Evolutionary conservation across 2,329 filamentous ascomycete genomes (phyloP), one percentile per base, ranked within the genome.

Genomic region (Zalaria sp.): DNA sequence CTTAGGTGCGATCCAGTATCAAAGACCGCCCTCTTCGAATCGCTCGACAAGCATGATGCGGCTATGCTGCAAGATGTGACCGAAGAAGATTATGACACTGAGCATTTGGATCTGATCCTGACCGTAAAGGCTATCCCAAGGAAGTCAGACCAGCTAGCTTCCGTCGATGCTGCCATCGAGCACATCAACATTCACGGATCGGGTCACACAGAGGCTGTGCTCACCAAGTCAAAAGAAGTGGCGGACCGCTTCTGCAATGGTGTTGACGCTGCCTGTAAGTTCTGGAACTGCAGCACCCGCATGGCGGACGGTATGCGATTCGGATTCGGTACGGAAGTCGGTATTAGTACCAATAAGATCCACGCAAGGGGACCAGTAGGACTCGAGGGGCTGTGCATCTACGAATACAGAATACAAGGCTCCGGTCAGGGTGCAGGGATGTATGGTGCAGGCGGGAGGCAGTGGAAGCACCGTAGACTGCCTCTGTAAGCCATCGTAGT

Each of bases 261-360:
- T 44, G 77, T 96, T 39, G 91, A 96, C 64, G 85, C 86, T 27
- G 83, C 87, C 0, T 89, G 88, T 40, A 88, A 89, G 11, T 98
- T 93, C 71, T 95, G 89, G 87, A 98, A 98, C 59, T 84, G 87
- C 5, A 93, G 85, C 25, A 94, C 86, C 5, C 77, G 91, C 39
- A 89, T 98, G 65, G 87, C 88, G 4, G 91, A 98, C 60, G 91
- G 91, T 5, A 95, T 93, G 83, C 75, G 91, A 35, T 96, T 93
- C 59, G 91, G 91, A 5, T 98, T 98, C 63, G 91, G 91, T 38
- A 96, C 91, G 0, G 91, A 98, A 65, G 91, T 98, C 25, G 91
- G 91, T 42, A 96, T 98, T 63, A 93, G 84, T 66, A 98, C 91
- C 39, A 98, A 95, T 69, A 98, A 96, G 69, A 94, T 98, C 49